Conservation (phyloP, 2,329 filamentous ascomycete species). For the Arthrinium puccinioides region DNA sequence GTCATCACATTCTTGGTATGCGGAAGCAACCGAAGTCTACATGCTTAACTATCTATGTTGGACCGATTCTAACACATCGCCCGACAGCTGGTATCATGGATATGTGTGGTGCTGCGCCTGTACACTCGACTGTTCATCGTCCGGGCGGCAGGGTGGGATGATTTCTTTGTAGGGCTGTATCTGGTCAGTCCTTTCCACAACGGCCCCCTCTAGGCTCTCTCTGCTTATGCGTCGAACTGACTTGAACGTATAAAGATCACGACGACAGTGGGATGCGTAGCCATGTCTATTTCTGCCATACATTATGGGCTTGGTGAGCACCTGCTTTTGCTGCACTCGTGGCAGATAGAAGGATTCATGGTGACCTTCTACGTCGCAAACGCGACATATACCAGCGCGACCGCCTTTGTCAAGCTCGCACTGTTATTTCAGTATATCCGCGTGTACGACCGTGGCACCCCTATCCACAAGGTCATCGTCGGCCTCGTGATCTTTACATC, state of each 20-base stretch:
- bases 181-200: not conserved
- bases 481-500: conserved; percentile 18
- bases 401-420: conserved; percentile 18
- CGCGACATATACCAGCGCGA: conserved; percentile 15
- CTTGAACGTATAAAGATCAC: conserved; percentile 9
- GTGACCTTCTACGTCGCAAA: conserved; percentile 17
- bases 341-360: conserved; percentile 9
- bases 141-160: conserved; percentile 1
- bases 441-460: conserved; percentile 12
- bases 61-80: too few species aligned
- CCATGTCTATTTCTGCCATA: conserved; percentile 12
- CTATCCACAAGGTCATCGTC: conserved; percentile 9
- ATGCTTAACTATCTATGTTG: too few species aligned
- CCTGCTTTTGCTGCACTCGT: conserved; percentile 8
- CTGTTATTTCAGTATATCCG: conserved; percentile 20
- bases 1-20: conserved; percentile 1
- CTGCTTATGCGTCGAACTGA: not conserved
- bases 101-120: not conserved
- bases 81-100: not conserved
- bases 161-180: conserved; percentile 1
- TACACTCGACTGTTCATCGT: conserved; percentile 1
- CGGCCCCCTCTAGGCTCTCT: too few species aligned
- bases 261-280: conserved; percentile 14
- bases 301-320: conserved; percentile 12
- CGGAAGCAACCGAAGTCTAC: too few species aligned